Evolutionary conservation across 2,329 filamentous ascomycete genomes (phyloP).

Genomic region (Penicillium janthinellum): DNA sequence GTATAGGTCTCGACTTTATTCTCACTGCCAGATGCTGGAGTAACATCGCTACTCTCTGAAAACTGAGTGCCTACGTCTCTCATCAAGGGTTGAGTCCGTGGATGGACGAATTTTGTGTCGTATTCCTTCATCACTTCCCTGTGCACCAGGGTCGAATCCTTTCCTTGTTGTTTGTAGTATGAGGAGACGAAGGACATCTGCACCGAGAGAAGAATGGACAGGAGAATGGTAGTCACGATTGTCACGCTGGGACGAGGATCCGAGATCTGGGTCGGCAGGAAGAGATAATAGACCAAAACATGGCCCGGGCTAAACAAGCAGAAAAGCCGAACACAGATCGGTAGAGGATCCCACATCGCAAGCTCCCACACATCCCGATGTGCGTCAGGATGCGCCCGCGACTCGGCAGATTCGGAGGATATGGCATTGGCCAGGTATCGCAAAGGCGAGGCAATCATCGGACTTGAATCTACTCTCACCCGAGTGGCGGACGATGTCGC

Average conservation of each 20-base stretch:
- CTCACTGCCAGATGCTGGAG: slow-evolving; percentile 45
- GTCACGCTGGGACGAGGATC: slow-evolving; percentile 84
- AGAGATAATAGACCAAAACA: slow-evolving; percentile 85
- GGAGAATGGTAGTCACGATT: slow-evolving; percentile 76
- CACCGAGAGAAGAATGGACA: slow-evolving; percentile 72
- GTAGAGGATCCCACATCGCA: slow-evolving; percentile 88
- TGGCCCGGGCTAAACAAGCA: slow-evolving; percentile 93
- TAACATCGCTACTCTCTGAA: slow-evolving; percentile 46
- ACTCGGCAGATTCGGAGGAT: slow-evolving; percentile 70
- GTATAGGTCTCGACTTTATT: slow-evolving; percentile 65
- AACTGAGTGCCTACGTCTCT: slow-evolving; percentile 79
- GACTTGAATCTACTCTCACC: slow-evolving; percentile 84
- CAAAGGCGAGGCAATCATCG: slow-evolving; percentile 74
- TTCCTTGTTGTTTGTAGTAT: slow-evolving; percentile 79
- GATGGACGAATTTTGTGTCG: slow-evolving; percentile 92
- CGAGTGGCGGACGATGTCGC: slow-evolving; percentile 83
- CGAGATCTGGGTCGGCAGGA: slow-evolving; percentile 73
- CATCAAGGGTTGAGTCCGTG: slow-evolving; percentile 78
- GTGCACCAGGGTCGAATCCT: slow-evolving; percentile 81
- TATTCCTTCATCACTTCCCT: slow-evolving; percentile 95
- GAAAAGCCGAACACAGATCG: slow-evolving; percentile 78
- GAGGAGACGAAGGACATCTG: slow-evolving; percentile 75
- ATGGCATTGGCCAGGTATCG: slow-evolving; percentile 71
- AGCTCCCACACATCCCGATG: slow-evolving; percentile 92
- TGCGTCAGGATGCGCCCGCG: slow-evolving; percentile 74